phyloP scores from a whole-genome alignment of 805 yeast genomes.

The Sungouiozyma intestinalis region DNA sequence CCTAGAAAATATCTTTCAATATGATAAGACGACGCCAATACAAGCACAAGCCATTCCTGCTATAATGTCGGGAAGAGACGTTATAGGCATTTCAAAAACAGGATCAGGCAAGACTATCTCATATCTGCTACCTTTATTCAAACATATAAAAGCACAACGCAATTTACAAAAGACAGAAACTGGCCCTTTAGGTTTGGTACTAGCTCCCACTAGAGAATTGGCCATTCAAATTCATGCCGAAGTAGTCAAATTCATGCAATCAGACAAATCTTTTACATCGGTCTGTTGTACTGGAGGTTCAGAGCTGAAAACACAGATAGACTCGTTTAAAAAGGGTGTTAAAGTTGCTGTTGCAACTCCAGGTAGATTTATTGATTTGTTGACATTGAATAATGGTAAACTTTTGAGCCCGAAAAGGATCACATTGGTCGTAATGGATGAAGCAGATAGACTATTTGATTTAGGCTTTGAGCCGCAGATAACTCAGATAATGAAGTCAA shows the following conservation, averaged over 20 bases:
- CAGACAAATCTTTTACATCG: conserved; percentile 34
- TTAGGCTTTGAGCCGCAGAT: conserved; percentile 97
- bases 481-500: conserved; percentile 59
- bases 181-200: conserved; percentile 69
- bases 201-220: conserved; percentile 89
- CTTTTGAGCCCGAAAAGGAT: conserved; percentile 52
- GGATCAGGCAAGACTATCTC: conserved; percentile 95
- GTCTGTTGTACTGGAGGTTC: conserved; percentile 91
- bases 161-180: conserved; percentile 38
- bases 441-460: conserved; percentile 94
- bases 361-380: conserved; percentile 81
- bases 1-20: conserved; percentile 41
- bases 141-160: conserved; percentile 72
- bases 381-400: conserved; percentile 75
- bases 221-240: conserved; percentile 76
- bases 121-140: conserved; percentile 69
- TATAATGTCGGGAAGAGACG: conserved; percentile 80
- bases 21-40: conserved; percentile 66
- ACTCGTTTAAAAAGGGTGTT: conserved; percentile 64
- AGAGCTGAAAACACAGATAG: conserved; percentile 70
- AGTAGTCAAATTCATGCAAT: conserved; percentile 40
- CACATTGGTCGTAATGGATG: conserved; percentile 83
- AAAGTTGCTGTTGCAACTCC: conserved; percentile 90
- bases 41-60: conserved; percentile 89
- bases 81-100: conserved; percentile 90